Percentiles rank a stretch among this genome's conserved stretches.
phyloP scores from a whole-genome alignment of 1,284 basidiomycete genomes.

The Anthracocystis setariae region DNA sequence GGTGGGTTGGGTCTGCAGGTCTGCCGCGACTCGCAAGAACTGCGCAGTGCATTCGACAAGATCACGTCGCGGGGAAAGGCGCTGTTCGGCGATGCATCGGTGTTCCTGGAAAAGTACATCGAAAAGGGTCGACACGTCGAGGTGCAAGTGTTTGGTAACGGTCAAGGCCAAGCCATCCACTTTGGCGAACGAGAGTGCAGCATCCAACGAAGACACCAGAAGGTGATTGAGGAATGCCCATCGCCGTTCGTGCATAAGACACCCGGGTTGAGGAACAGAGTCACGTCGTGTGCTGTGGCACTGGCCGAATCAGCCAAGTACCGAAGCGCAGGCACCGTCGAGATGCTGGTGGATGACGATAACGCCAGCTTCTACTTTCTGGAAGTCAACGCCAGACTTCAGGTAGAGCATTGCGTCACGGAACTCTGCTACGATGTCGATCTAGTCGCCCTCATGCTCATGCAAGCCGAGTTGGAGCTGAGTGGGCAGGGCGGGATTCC shows the following conservation, averaged over 20 bases:
- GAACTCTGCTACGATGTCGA: conserved; percentile 62
- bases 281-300: conserved; percentile 73
- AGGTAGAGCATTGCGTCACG: conserved; percentile 79
- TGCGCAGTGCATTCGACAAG: conserved; percentile 70
- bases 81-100: conserved; percentile 72
- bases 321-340: conserved; percentile 76
- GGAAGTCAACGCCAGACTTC: conserved; percentile 79
- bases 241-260: conserved; percentile 71
- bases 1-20: conserved; percentile 78
- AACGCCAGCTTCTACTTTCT: conserved; percentile 76
- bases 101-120: conserved; percentile 77
- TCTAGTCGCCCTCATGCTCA: conserved; percentile 73
- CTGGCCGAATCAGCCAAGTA: conserved; percentile 73
- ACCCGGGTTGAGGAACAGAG: conserved; percentile 56
- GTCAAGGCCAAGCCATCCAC: conserved; percentile 73
- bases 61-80: conserved; percentile 27
- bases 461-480: conserved; percentile 69
- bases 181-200: conserved; percentile 75
- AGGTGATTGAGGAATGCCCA: conserved; percentile 78
- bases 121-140: conserved; percentile 69
- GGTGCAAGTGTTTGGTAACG: conserved; percentile 79
- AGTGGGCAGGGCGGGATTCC: conserved; percentile 67
- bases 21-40: conserved; percentile 71
- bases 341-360: conserved; percentile 75
- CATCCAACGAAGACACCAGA: conserved; percentile 78